These are phyloP conservation scores for Penicillium steckii DNA, from an alignment of 495 filamentous ascomycete species.

Conservation along the genomic window DNA sequence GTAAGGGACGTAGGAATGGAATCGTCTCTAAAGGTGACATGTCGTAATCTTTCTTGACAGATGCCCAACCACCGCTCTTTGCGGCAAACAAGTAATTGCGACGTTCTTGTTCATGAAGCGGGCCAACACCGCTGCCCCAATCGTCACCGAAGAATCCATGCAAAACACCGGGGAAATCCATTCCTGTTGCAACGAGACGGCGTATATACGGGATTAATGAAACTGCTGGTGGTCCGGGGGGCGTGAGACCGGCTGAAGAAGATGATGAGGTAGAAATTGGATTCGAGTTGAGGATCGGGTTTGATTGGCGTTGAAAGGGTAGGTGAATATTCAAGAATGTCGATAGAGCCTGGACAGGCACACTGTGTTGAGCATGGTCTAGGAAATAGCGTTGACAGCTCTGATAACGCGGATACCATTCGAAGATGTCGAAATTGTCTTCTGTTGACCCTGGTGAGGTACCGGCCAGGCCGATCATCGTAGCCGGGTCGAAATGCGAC, in stretches of 20 bases:
- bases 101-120: conserved; percentile 83
- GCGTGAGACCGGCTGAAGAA: conserved; percentile 26
- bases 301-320: conserved; percentile 45
- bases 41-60: conserved; percentile 88
- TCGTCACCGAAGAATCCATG: conserved; percentile 96
- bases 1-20: conserved; percentile 80
- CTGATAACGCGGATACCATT: conserved; percentile 92
- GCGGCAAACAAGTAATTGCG: conserved; percentile 94
- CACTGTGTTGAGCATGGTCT: conserved; percentile 84
- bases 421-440: conserved; percentile 71
- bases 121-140: conserved; percentile 75
- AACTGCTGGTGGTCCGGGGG: conserved; percentile 47
- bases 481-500: conserved; percentile 39
- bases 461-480: conserved; percentile 39
- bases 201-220: conserved; percentile 88
- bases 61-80: conserved; percentile 85
- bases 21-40: conserved; percentile 75
- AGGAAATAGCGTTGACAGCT: conserved; percentile 92
- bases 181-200: conserved; percentile 86
- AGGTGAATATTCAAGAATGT: conserved; percentile 83
- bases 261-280: conserved; percentile 21
- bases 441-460: conserved; percentile 35
- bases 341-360: conserved; percentile 80
- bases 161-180: conserved; percentile 79
- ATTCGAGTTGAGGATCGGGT: conserved; percentile 37